Percentiles rank a stretch among this genome's conserved stretches.
These are phyloP conservation scores for Pisolithus orientalis DNA, from an alignment of 768 basidiomycete genomes.

Conservation along the genomic window DNA sequence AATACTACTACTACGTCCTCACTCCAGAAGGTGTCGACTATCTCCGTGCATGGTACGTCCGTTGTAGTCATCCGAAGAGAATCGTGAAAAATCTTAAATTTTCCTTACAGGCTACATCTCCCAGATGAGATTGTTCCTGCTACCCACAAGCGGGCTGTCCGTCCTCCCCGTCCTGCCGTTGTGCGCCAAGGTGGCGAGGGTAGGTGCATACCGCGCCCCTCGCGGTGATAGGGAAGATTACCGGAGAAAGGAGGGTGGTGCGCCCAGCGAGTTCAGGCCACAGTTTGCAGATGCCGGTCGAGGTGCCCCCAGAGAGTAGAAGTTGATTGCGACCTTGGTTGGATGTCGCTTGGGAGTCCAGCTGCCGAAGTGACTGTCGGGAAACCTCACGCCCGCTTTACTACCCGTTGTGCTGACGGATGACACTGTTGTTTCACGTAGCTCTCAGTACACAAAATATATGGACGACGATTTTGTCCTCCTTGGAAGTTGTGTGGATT, in stretches of 20 bases:
- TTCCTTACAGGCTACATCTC: constrained; percentile 71
- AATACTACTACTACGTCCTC: constrained; percentile 97
- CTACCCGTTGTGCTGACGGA: too few relatives aligned
- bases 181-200: constrained; percentile 69
- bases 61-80: not conserved
- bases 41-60: constrained; percentile 76
- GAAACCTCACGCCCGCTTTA: too few relatives aligned
- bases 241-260: constrained; percentile 80
- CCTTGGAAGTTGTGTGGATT: too few relatives aligned
- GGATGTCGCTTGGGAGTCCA: too few relatives aligned
- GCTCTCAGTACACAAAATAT: too few relatives aligned
- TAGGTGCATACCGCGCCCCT: constrained; percentile 79
- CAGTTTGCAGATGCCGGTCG: constrained; percentile 86
- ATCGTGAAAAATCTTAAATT: not conserved
- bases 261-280: constrained; percentile 85
- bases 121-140: constrained; percentile 93
- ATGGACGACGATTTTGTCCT: too few relatives aligned
- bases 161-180: constrained; percentile 76
- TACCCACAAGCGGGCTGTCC: constrained; percentile 95
- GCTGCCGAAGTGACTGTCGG: too few relatives aligned
- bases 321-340: not conserved
- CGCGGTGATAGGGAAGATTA: constrained; percentile 89
- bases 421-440: too few relatives aligned
- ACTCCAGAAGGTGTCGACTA: constrained; percentile 97
- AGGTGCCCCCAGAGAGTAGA: constrained; percentile 70